Conservation (phyloP, 768 basidiomycete genomes). For the Strobilomyces confusus region DNA sequence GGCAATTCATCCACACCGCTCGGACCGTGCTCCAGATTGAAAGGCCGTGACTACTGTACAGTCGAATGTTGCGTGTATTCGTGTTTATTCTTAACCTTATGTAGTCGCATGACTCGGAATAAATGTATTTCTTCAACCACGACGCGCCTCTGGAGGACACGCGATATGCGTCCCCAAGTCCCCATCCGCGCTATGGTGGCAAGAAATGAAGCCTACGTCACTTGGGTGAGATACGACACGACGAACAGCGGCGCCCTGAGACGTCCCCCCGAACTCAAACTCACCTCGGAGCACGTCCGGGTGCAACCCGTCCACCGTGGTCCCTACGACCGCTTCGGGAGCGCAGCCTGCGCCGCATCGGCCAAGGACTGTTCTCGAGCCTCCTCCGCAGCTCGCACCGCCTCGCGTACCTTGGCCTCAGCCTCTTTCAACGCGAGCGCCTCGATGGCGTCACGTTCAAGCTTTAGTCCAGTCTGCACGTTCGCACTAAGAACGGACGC, state of each 20-base stretch:
- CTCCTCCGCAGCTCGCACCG: conserved; percentile 21
- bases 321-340: conserved; percentile 15
- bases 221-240: background rate
- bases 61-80: no score
- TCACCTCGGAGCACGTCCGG: background rate
- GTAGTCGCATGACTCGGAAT: background rate
- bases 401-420: conserved; percentile 17
- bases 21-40: no score
- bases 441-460: conserved; percentile 8
- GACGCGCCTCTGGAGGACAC: background rate
- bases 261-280: background rate
- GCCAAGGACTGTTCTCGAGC: conserved; percentile 29
- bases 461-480: background rate
- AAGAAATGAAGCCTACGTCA: background rate
- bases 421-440: conserved; percentile 21
- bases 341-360: conserved; percentile 28
- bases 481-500: background rate
- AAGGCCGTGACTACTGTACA: no score
- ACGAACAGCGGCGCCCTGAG: background rate
- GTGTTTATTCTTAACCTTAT: background rate
- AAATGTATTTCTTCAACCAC: background rate
- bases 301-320: background rate
- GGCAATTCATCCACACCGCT: no score
- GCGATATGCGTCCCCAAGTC: background rate
- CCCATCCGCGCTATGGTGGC: background rate